Evolutionary conservation across 352 stramenopile species (phyloP).

Genomic region (Sclerospora graminicola): DNA sequence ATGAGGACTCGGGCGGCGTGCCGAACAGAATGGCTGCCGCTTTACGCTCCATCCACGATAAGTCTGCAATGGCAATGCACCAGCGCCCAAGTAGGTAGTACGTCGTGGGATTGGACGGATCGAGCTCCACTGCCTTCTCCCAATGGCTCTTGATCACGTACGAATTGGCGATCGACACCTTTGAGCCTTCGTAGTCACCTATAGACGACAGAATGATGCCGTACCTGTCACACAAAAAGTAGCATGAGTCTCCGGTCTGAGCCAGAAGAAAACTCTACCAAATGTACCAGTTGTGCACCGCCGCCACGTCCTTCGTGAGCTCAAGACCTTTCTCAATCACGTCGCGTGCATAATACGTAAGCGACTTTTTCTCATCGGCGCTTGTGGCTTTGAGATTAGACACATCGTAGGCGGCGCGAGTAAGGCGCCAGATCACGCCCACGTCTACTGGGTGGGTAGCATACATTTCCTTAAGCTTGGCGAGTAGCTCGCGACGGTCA

Average conservation of each 20-base stretch:
- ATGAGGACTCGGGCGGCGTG: constrained; percentile 67
- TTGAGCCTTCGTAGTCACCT: constrained; percentile 81
- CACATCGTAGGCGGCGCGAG: constrained; percentile 57
- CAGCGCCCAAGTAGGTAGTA: constrained; percentile 75
- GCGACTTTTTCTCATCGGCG: constrained; percentile 60
- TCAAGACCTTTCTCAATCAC: constrained; percentile 46
- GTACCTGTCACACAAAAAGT: constrained; percentile 21
- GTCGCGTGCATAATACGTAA: constrained; percentile 57
- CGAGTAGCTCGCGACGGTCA: constrained; percentile 57
- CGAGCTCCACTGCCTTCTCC: constrained; percentile 65
- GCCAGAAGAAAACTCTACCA: neutral
- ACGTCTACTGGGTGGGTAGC: constrained; percentile 43
- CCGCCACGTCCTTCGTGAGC: constrained; percentile 40
- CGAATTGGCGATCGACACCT: constrained; percentile 76
- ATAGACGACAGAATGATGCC: constrained; percentile 79
- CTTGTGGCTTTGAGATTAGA: constrained; percentile 39
- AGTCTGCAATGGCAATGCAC: constrained; percentile 76
- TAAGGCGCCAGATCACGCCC: constrained; percentile 53
- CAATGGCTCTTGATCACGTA: constrained; percentile 74
- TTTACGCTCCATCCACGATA: constrained; percentile 83
- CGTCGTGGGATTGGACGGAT: constrained; percentile 58
- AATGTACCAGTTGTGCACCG: constrained; percentile 70
- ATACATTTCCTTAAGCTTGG: constrained; percentile 51
- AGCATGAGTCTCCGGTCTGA: neutral
- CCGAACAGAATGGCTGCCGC: constrained; percentile 74